A percentile compares a stretch with the other conserved stretches of the same genome.
phyloP scores from a whole-genome alignment of 352 stramenopile species.

The Pythium plurisporium region DNA sequence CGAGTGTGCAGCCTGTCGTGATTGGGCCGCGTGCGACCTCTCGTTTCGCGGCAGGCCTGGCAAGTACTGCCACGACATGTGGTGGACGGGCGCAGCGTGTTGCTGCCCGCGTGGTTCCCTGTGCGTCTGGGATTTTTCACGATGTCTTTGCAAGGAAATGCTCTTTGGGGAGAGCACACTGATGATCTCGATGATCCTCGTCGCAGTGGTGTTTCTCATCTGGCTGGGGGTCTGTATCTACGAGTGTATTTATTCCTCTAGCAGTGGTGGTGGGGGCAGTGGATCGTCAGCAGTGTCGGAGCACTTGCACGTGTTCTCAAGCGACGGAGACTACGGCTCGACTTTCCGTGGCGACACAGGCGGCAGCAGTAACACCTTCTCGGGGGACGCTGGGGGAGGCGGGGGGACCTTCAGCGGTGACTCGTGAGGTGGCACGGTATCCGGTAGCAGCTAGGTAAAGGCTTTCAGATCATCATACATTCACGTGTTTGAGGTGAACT shows the following conservation, averaged over 20 bases:
- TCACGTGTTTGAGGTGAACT: too few relatives aligned
- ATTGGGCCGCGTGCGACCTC: neutral
- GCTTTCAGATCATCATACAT: too few relatives aligned
- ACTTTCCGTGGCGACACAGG: constrained; percentile 3
- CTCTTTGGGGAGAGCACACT: neutral
- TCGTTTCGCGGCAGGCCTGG: neutral
- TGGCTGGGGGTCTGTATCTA: neutral
- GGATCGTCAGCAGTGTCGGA: neutral
- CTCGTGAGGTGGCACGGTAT: neutral
- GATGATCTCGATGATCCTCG: neutral
- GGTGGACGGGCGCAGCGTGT: neutral
- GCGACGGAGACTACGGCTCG: neutral
- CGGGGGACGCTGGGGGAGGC: neutral
- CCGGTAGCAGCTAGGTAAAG: too few relatives aligned
- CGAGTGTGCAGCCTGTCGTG: neutral
- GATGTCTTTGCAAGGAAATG: neutral
- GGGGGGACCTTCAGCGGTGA: neutral
- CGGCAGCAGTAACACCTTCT: neutral
- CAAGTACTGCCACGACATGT: neutral
- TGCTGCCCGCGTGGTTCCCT: neutral
- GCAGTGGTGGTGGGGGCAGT: neutral
- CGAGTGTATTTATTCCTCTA: neutral
- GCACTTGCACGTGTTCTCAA: neutral
- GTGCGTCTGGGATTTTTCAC: neutral
- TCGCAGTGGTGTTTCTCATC: neutral